phyloP scores from a whole-genome alignment of 306 rosid species.

The Glycyrrhiza uralensis region DNA sequence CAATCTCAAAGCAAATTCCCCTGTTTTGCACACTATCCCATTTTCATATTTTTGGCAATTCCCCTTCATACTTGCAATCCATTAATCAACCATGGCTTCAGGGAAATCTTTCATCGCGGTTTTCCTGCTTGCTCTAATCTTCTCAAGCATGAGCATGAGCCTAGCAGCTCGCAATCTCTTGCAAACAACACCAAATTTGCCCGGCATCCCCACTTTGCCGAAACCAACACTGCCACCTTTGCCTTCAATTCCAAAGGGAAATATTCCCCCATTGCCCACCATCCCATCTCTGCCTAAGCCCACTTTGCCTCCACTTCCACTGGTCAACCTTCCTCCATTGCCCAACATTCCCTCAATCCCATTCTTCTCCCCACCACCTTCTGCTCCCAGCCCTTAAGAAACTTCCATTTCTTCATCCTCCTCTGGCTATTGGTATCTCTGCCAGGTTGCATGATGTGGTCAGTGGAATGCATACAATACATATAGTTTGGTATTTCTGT shows the following conservation, averaged over 20 bases:
- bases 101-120: neutral
- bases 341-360: conserved; percentile 29
- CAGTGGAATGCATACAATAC: neutral
- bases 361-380: conserved; percentile 39
- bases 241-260: conserved; percentile 3
- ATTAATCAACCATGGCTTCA: conserved; percentile 16
- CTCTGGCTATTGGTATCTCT: neutral
- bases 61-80: neutral
- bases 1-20: neutral
- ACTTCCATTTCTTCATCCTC: neutral
- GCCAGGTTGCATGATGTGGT: neutral
- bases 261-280: conserved; percentile 15
- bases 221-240: conserved; percentile 20
- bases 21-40: neutral
- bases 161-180: conserved; percentile 34
- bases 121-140: conserved; percentile 18
- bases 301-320: conserved; percentile 24
- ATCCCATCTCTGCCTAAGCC: conserved; percentile 19
- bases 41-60: too few species aligned
- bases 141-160: conserved; percentile 19
- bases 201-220: neutral
- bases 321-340: neutral
- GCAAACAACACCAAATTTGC: conserved; percentile 13
- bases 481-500: neutral
- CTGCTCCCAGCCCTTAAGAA: conserved; percentile 14